phyloP scores from a whole-genome alignment of 2,329 filamentous ascomycete species.

The Aspergillus costaricaensis region DNA sequence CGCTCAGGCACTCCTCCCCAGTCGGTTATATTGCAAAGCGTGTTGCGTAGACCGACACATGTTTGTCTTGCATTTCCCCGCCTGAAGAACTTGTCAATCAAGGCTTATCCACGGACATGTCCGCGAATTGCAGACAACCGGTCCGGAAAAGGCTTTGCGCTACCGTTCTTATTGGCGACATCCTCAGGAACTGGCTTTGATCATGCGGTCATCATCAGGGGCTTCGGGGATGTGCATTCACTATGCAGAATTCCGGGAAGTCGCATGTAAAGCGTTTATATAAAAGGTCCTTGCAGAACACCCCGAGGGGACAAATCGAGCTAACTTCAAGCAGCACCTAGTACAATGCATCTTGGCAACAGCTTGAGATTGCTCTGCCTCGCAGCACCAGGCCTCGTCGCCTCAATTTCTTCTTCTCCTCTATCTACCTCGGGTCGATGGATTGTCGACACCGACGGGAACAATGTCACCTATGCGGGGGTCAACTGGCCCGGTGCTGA shows the following conservation, averaged over 20 bases:
- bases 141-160: not conserved
- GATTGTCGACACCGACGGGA: conserved; percentile 42
- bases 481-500: conserved; percentile 37
- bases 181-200: not conserved
- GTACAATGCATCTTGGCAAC: not conserved
- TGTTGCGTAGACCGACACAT: not conserved
- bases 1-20: not conserved
- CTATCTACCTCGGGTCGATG: conserved; percentile 38
- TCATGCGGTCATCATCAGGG: not conserved
- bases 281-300: not conserved
- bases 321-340: not conserved
- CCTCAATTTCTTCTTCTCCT: conserved; percentile 14
- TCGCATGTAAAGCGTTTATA: not conserved
- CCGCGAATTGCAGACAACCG: not conserved
- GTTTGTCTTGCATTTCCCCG: not conserved
- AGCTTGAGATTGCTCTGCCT: not conserved
- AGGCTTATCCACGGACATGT: not conserved
- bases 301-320: not conserved
- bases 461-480: conserved; percentile 31
- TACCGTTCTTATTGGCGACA: not conserved
- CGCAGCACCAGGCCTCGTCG: not conserved
- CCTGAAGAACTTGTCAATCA: not conserved
- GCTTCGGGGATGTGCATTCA: not conserved
- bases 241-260: not conserved
- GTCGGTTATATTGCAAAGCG: not conserved